These are phyloP conservation scores for Toxoplasma gondii DNA, from an alignment of 169 alveolate genomes.

Conservation along the genomic window DNA sequence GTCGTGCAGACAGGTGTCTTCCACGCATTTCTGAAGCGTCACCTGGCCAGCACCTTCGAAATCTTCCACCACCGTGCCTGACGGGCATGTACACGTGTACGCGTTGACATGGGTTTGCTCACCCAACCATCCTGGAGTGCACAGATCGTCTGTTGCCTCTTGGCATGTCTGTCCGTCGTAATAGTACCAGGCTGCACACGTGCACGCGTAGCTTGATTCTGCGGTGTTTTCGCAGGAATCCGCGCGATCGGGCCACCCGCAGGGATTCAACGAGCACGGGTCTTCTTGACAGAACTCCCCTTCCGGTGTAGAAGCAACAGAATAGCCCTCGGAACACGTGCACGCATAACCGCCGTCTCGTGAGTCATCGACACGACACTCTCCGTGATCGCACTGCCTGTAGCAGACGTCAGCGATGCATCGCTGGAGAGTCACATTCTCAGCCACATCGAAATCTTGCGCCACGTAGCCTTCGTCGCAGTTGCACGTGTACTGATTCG, in stretches of 20 bases:
- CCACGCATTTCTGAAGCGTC: neutral
- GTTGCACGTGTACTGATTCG: neutral
- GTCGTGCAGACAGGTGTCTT: neutral
- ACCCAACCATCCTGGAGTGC: neutral
- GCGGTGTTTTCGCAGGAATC: neutral
- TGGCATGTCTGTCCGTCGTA: neutral
- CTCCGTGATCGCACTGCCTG: neutral
- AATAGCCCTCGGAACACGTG: neutral
- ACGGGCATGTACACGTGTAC: neutral
- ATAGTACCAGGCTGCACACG: neutral
- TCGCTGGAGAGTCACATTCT: slow-evolving; percentile 3
- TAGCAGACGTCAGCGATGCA: neutral
- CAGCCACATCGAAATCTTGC: neutral
- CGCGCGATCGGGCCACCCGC: neutral
- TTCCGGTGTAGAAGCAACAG: neutral
- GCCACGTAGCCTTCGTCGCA: neutral
- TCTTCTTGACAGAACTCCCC: neutral
- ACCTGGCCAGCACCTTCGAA: neutral
- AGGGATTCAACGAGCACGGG: neutral
- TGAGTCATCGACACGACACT: neutral
- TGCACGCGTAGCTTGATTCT: neutral
- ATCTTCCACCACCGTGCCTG: neutral
- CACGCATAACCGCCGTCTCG: neutral
- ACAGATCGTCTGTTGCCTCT: neutral
- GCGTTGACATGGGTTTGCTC: neutral